These are phyloP conservation scores for Fusarium sp. DNA, from an alignment of 2,329 filamentous ascomycete species.

Conservation along the genomic window DNA sequence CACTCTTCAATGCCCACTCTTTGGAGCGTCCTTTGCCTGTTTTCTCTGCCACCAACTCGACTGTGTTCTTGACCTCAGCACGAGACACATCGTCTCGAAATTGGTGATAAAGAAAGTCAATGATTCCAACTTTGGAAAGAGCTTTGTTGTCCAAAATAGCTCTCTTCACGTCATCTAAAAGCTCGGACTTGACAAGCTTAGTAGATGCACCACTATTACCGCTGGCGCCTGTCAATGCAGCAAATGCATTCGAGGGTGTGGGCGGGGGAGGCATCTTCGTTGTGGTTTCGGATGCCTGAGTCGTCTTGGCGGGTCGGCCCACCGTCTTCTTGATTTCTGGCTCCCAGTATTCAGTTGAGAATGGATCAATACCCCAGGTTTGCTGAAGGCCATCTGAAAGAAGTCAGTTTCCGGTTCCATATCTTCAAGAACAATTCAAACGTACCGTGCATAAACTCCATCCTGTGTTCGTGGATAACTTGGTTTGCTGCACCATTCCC, in stretches of 20 bases:
- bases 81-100: constrained; percentile 53
- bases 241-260: constrained; percentile 52
- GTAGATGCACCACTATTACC: constrained; percentile 25
- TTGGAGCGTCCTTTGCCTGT: constrained; percentile 52
- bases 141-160: constrained; percentile 55
- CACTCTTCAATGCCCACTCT: constrained; percentile 55
- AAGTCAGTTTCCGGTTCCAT: constrained; percentile 30
- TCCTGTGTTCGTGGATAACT: constrained; percentile 69
- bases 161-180: constrained; percentile 56
- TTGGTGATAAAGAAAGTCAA: constrained; percentile 55
- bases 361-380: constrained; percentile 79
- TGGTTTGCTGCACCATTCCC: constrained; percentile 58
- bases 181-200: constrained; percentile 54
- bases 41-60: constrained; percentile 56
- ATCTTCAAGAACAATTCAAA: constrained; percentile 15
- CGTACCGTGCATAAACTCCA: constrained; percentile 80
- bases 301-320: constrained; percentile 23
- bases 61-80: constrained; percentile 56
- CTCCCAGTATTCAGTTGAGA: constrained; percentile 84
- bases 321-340: constrained; percentile 51
- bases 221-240: constrained; percentile 45
- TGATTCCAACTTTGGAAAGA: constrained; percentile 55
- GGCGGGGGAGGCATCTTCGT: constrained; percentile 51
- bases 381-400: constrained; percentile 58
- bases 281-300: constrained; percentile 24